Conservation (phyloP, 768 basidiomycete genomes). For the Amanita exitialis region DNA sequence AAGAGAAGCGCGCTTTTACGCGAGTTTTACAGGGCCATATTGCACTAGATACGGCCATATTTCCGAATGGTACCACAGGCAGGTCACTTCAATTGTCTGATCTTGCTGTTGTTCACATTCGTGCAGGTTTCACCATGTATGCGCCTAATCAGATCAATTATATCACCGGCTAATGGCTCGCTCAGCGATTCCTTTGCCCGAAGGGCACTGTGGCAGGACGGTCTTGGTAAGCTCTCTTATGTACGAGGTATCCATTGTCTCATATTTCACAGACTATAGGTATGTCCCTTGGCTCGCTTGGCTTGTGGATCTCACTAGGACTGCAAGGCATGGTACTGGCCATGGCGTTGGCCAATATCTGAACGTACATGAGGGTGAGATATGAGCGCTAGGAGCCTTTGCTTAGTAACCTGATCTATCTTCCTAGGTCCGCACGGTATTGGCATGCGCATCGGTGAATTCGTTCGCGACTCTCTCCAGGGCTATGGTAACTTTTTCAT, state of each 20-base stretch:
- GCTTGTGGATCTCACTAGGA: constrained; percentile 4
- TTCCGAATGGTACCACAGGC: constrained; percentile 77
- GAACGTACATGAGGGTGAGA: constrained; percentile 81
- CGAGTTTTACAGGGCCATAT: constrained; percentile 89
- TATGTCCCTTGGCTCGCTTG: constrained; percentile 12
- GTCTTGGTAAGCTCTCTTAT: constrained; percentile 48
- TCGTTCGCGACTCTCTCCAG: background rate
- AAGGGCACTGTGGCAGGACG: constrained; percentile 75
- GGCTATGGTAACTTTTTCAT: background rate
- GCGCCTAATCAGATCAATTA: constrained; percentile 7
- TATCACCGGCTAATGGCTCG: constrained; percentile 29
- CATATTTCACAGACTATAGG: constrained; percentile 42
- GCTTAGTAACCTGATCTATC: background rate
- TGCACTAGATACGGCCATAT: constrained; percentile 75
- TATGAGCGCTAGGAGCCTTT: background rate
- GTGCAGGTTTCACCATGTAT: constrained; percentile 46
- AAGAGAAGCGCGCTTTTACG: constrained; percentile 85
- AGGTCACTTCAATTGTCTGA: constrained; percentile 17
- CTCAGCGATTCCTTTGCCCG: constrained; percentile 74
- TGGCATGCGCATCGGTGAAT: constrained; percentile 41
- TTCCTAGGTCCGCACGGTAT: constrained; percentile 48
- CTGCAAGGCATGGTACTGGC: constrained; percentile 74
- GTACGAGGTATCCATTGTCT: constrained; percentile 3
- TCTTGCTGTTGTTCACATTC: background rate
- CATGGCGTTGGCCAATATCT: constrained; percentile 94